Percentiles rank a stretch among this genome's conserved stretches.
These are phyloP conservation scores for Azolla pinnata DNA, from an alignment of 75 land plant genomes.

Conservation along the genomic window DNA sequence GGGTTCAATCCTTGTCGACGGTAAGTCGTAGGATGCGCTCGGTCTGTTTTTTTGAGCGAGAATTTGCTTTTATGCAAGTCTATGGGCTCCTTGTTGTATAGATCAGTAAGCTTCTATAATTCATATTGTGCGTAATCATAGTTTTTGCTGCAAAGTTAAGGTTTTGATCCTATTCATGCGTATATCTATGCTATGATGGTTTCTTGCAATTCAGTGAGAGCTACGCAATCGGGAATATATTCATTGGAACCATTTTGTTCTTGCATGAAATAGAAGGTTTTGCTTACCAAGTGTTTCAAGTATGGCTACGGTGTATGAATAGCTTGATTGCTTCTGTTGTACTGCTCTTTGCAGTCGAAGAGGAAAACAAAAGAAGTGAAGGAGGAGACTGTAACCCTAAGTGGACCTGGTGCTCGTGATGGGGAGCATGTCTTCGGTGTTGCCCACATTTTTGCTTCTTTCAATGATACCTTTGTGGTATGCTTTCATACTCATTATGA, in stretches of 20 bases:
- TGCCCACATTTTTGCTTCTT: conserved; percentile 59
- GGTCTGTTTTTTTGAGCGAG: too few species aligned
- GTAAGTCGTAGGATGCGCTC: too few species aligned
- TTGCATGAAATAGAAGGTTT: neutral
- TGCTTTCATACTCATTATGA: conserved; percentile 6
- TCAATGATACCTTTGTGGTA: conserved; percentile 87
- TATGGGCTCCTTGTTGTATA: too few species aligned
- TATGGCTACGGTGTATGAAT: neutral
- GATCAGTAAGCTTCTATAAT: too few species aligned
- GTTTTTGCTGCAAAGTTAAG: too few species aligned
- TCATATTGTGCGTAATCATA: too few species aligned
- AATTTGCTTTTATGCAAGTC: too few species aligned
- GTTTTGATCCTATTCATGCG: too few species aligned
- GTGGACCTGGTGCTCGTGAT: conserved; percentile 58
- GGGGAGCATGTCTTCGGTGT: conserved; percentile 57
- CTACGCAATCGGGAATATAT: neutral
- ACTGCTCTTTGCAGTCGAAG: conserved; percentile 5
- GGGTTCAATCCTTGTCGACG: too few species aligned
- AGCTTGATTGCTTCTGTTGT: neutral
- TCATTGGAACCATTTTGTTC: neutral
- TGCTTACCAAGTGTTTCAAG: too few species aligned
- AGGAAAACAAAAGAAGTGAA: conserved; percentile 53
- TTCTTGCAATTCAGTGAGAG: neutral
- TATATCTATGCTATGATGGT: neutral
- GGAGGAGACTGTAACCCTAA: conserved; percentile 72